Evolutionary conservation across 768 basidiomycete species (phyloP).

Genomic region (Boletus insuetus): DNA sequence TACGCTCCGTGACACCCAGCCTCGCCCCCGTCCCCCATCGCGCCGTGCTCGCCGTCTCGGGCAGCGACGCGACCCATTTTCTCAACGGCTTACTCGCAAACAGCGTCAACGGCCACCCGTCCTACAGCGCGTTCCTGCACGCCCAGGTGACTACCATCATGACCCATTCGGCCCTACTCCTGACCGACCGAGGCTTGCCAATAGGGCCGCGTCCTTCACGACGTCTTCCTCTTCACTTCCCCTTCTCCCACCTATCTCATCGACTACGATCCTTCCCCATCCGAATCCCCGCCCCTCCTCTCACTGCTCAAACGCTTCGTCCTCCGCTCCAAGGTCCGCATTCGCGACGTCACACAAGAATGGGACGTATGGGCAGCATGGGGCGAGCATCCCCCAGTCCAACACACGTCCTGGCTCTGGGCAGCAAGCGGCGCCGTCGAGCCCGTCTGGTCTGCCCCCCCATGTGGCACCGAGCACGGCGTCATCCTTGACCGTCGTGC

Average conservation of each 20-base stretch:
- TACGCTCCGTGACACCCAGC: slow-evolving; percentile 48
- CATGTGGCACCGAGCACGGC: slow-evolving; percentile 58
- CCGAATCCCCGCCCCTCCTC: slow-evolving; percentile 59
- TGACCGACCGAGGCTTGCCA: background rate
- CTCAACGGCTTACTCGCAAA: slow-evolving; percentile 74
- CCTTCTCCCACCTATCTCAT: slow-evolving; percentile 58
- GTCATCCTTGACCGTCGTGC: slow-evolving; percentile 64
- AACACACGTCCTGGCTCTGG: slow-evolving; percentile 48
- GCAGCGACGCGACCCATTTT: slow-evolving; percentile 77
- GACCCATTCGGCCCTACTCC: background rate
- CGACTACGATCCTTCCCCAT: slow-evolving; percentile 64
- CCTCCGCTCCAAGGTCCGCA: slow-evolving; percentile 84
- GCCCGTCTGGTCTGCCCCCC: slow-evolving; percentile 61
- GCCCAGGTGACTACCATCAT: slow-evolving; percentile 63
- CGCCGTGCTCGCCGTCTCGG: slow-evolving; percentile 71
- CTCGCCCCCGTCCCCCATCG: slow-evolving; percentile 63
- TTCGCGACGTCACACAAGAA: slow-evolving; percentile 73
- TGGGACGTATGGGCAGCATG: slow-evolving; percentile 84
- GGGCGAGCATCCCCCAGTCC: slow-evolving; percentile 46
- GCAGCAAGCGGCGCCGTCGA: slow-evolving; percentile 77
- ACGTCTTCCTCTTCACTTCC: slow-evolving; percentile 78
- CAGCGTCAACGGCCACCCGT: slow-evolving; percentile 47
- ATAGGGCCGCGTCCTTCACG: slow-evolving; percentile 87
- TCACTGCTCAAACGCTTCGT: slow-evolving; percentile 80
- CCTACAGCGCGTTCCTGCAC: slow-evolving; percentile 73